These are phyloP conservation scores for Fomes fomentarius DNA, from an alignment of 1,284 basidiomycete genomes.

Conservation along the genomic window DNA sequence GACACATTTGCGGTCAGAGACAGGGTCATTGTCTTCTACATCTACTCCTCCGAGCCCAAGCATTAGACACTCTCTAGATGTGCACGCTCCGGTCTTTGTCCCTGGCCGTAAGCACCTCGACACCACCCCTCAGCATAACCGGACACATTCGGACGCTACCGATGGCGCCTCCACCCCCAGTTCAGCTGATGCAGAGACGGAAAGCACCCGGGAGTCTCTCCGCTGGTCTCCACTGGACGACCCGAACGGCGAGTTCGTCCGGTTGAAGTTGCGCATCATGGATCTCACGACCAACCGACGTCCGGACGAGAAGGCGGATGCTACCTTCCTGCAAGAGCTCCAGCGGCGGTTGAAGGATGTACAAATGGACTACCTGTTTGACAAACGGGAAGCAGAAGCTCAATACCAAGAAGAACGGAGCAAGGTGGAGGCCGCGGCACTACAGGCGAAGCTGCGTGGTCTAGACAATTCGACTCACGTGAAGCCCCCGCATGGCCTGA, in stretches of 20 bases:
- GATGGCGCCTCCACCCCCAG: conserved; percentile 12
- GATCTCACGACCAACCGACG: conserved; percentile 40
- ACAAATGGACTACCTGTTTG: conserved; percentile 78
- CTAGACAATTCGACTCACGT: background rate
- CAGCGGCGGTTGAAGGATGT: conserved; percentile 57
- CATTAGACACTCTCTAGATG: conserved; percentile 25
- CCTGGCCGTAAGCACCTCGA: conserved; percentile 29
- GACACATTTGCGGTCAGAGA: conserved; percentile 30
- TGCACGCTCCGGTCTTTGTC: conserved; percentile 42
- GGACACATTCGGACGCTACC: background rate
- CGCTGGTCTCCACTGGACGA: conserved; percentile 49
- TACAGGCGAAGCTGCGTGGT: conserved; percentile 61
- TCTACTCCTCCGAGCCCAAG: conserved; percentile 18
- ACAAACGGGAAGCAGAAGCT: conserved; percentile 67
- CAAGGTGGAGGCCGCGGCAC: conserved; percentile 50
- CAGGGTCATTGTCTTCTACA: conserved; percentile 6
- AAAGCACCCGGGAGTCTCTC: conserved; percentile 28
- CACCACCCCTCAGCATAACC: background rate
- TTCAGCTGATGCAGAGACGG: conserved; percentile 5
- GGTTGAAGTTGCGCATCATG: conserved; percentile 58
- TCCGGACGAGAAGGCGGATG: conserved; percentile 39
- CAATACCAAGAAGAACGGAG: conserved; percentile 60
- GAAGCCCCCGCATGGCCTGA: background rate
- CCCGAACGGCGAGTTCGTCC: conserved; percentile 65
- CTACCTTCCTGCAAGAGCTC: conserved; percentile 48